Conservation (phyloP, 2,329 filamentous ascomycete genomes). For the Hypoxylon sp. region DNA sequence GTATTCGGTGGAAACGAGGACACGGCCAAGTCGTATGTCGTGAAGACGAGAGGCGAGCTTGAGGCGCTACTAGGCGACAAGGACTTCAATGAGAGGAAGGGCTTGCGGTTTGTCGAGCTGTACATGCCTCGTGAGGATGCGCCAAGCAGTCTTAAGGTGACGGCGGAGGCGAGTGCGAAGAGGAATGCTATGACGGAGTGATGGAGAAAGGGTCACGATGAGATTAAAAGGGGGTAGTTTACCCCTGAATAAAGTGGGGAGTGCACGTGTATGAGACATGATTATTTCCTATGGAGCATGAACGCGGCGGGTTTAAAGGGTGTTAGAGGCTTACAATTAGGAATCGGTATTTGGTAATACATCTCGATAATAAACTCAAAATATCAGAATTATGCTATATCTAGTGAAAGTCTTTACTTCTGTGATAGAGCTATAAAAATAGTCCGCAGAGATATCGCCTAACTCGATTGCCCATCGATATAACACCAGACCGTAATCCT, state of each 20-base stretch:
- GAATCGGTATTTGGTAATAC: neutral
- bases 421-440: neutral
- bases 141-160: conserved; percentile 77
- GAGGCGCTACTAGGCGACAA: conserved; percentile 74
- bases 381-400: neutral
- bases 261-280: conserved; percentile 20
- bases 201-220: neutral
- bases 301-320: conserved; percentile 5
- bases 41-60: conserved; percentile 79
- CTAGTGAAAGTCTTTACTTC: neutral
- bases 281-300: conserved; percentile 5
- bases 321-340: conserved; percentile 1
- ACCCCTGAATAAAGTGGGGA: neutral
- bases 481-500: too few relatives aligned
- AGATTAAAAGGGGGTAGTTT: neutral
- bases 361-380: neutral
- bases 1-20: conserved; percentile 74
- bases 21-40: conserved; percentile 73
- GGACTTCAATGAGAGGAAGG: conserved; percentile 71
- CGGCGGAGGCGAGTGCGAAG: conserved; percentile 78
- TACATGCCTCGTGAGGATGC: conserved; percentile 86
- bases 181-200: conserved; percentile 67
- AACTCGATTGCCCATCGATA: neutral
- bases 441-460: neutral
- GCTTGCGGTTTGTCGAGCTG: conserved; percentile 82